phyloP scores from a whole-genome alignment of 202 grass and related monocot genomes.

The Dendrocalamus latiflorus region DNA sequence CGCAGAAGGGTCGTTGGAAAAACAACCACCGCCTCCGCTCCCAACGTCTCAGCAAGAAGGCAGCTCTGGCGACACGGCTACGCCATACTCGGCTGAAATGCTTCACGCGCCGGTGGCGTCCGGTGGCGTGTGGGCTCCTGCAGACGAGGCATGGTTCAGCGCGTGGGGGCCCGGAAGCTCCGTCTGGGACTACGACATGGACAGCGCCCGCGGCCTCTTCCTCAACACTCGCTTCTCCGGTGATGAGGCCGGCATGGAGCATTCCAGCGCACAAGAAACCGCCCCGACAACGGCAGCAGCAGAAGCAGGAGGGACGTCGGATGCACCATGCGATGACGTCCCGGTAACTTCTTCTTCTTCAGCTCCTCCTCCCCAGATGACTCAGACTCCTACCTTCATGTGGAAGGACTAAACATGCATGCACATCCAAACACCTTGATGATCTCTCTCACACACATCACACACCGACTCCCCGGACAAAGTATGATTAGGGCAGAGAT shows the following conservation, averaged over 20 bases:
- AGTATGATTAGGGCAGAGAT: conserved; percentile 35
- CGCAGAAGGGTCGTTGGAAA: neutral
- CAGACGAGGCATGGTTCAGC: conserved; percentile 80
- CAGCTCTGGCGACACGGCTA: neutral
- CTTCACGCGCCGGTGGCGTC: neutral
- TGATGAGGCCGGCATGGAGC: conserved; percentile 27
- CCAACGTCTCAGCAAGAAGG: neutral
- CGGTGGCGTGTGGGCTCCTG: conserved; percentile 50
- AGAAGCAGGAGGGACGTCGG: neutral
- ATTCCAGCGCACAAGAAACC: neutral
- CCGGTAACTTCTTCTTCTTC: conserved; percentile 31
- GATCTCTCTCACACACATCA: neutral
- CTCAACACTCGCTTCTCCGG: conserved; percentile 50
- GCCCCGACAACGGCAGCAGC: neutral
- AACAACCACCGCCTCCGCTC: neutral
- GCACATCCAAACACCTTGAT: neutral
- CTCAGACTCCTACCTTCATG: conserved; percentile 42
- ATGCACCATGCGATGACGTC: conserved; percentile 31
- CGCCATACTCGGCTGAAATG: conserved; percentile 7
- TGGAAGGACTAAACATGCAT: conserved; percentile 37
- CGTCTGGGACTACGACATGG: conserved; percentile 90
- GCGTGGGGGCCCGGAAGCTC: conserved; percentile 75
- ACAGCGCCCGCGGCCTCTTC: conserved; percentile 51
- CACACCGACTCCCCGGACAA: neutral
- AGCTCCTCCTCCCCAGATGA: neutral